Base-by-base conservation (phyloP, 805 yeast species). In the Zygosaccharomyces rouxii region DNA sequence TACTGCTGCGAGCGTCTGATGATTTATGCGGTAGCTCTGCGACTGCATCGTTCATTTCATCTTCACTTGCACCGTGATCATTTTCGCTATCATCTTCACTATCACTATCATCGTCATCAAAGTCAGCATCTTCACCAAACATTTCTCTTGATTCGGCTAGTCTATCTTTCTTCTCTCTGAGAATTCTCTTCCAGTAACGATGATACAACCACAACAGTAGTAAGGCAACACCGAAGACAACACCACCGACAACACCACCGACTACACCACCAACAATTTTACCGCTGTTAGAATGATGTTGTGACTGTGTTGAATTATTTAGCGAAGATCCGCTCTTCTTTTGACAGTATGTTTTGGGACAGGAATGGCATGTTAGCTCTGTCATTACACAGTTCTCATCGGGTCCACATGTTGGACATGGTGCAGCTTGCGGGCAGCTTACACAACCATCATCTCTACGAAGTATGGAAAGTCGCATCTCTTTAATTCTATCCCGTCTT, bases 211-310 rank as follows among this genome's bases (percentile, higher is more conserved):
- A 72, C 52, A 75, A 69, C 21, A 71, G 55, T 23, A 71, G 52
- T 1, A 71, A 55, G 9, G 67, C 59, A 0, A 73, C 58, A 4
- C 77, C 50, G 1, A 78, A 55, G 1, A 69, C 55, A 0, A 69
- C 68, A 0, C 78, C 59, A 5, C 73, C 78, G 1, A 70, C 75
- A 1, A 79, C 72, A 14, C 85, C 83, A 16, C 86, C 90, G 2
- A 81, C 76, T 1, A 83, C 81, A 22, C 89, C 90, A 19, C 89
- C 92, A 0, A 83, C 86, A 18, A 84, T 75, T 5, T 82, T 87
- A 16, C 73, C 64, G 42, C 72, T 61, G 7, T 50, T 42, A 9
- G 69, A 60, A 14, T 50, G 50, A 16, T 49, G 9, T 16, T 51
- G 35, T 29, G 42, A 13, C 18, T 49, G 40, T 1, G 63, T 52